Conservation (phyloP, 1,284 basidiomycete genomes). For the Cystobasidium slooffiae region DNA sequence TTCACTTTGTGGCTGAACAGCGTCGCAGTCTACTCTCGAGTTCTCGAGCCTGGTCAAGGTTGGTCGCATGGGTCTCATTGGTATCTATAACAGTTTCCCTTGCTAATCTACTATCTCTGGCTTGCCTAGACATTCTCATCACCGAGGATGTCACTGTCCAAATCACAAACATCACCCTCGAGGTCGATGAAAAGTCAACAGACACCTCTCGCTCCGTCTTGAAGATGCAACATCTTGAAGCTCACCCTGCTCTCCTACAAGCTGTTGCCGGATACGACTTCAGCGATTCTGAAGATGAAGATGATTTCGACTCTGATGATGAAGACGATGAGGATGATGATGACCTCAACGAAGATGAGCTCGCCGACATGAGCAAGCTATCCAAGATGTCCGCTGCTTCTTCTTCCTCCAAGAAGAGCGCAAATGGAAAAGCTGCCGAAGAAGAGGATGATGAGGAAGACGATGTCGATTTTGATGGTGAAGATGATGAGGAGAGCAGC, state of each 20-base stretch:
- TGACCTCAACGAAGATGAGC: conserved; percentile 54
- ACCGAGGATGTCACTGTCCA: conserved; percentile 40
- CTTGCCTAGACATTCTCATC: conserved; percentile 29
- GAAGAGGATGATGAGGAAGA: conserved; percentile 54
- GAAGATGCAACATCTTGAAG: conserved; percentile 64
- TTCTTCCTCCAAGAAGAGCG: conserved; percentile 27
- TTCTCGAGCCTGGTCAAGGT: conserved; percentile 42
- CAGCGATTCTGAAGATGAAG: conserved; percentile 61
- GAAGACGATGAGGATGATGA: conserved; percentile 59
- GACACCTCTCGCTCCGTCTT: conserved; percentile 64
- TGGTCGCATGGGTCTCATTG: background rate
- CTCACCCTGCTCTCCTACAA: conserved; percentile 56
- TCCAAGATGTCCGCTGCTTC: conserved; percentile 20
- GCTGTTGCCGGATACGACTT: conserved; percentile 61
- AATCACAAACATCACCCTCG: conserved; percentile 44
- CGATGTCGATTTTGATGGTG: conserved; percentile 59
- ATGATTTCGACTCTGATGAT: conserved; percentile 54
- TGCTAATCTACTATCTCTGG: background rate
- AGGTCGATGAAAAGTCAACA: conserved; percentile 31
- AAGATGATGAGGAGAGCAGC: conserved; percentile 64
- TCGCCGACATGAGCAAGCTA: conserved; percentile 42
- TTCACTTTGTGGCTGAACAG: conserved; percentile 39
- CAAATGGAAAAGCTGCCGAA: conserved; percentile 42
- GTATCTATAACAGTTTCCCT: background rate
- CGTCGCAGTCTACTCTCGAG: conserved; percentile 34